Evolutionary conservation across 2,329 filamentous ascomycete genomes (phyloP), one percentile per base, ranked within the genome.

Genomic region (Arthroderma sp.): DNA sequence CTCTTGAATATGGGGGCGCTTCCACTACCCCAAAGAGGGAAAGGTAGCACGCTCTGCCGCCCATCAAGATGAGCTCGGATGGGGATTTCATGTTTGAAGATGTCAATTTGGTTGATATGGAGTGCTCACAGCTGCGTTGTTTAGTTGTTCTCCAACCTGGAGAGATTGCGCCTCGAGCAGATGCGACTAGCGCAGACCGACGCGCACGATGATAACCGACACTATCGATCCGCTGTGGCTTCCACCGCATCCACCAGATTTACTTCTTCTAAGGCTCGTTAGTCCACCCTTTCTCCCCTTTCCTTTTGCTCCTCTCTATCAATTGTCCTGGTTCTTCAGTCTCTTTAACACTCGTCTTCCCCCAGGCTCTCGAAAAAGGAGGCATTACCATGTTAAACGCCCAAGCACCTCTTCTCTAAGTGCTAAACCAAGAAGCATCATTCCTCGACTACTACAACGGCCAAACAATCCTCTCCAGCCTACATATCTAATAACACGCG

Each of bases 401-500:
- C 66, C 68, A 52, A 54, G 54, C 47, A 51, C 61, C 22, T 61
- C 58, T 51, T 11, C 32, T 9, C 38, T 9, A 2, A 28, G 15
- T 11, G 38, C 38, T 15, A 45, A 44, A 45, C 43, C 40, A 22
- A 34, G 43, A 36, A 44, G 42, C 28, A 11, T 39, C 32, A 37
- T 45, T n/a, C 43, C 43, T 38, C 46, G 37, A 15, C 41, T 40
- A 4, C 33, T 41, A 6, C 38, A 32, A 37, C 42, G 44, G 22
- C 42, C 44, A 29, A 36, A 22, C 3, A 32, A 37, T 10, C 46
- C 38, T 22, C 48, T 42, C 44, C 50, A 47, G 36, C 42, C 44
- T 22, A 54, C 57, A 41, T 62, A 61, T 48, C 51, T 63, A 40
- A 55, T 67, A 47, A 66, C 72, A 44, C 70, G 72, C 45, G 69